Percentiles rank a stretch among this genome's conserved stretches.
Conservation (phyloP, 192 early-diverging fungal genomes). For the Backusella sp. region DNA sequence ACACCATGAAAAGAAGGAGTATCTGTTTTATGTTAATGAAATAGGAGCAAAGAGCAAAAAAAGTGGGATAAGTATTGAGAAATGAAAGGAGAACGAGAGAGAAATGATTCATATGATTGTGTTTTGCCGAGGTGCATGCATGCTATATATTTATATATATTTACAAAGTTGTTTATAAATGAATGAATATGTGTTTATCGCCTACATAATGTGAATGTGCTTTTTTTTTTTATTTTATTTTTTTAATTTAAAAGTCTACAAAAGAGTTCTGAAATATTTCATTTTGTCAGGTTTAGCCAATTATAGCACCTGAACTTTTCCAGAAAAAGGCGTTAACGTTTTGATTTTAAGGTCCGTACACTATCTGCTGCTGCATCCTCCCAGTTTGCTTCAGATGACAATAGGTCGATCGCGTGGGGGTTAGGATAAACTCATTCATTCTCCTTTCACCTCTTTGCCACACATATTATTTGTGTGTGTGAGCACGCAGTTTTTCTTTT, state of each 20-base stretch:
- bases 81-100: background rate
- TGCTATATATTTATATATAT: background rate
- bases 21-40: background rate
- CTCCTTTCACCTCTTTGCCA: background rate
- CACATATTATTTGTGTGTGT: conserved; percentile 1
- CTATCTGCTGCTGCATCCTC: background rate
- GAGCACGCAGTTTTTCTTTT: background rate
- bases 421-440: conserved; percentile 3
- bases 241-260: no score
- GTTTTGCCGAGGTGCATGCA: conserved; percentile 1
- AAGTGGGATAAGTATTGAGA: background rate
- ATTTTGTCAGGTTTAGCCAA: background rate
- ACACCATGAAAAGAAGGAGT: background rate
- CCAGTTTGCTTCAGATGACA: conserved; percentile 7
- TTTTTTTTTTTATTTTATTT: background rate
- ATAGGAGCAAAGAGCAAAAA: background rate
- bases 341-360: background rate
- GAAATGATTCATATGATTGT: background rate
- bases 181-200: background rate
- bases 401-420: background rate
- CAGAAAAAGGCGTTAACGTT: background rate
- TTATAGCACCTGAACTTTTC: background rate
- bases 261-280: background rate
- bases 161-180: background rate
- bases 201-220: background rate